Evolutionary conservation across 2,329 filamentous ascomycete species (phyloP), one percentile per base, ranked within the genome.

Genomic region (Xylariales sp.): DNA sequence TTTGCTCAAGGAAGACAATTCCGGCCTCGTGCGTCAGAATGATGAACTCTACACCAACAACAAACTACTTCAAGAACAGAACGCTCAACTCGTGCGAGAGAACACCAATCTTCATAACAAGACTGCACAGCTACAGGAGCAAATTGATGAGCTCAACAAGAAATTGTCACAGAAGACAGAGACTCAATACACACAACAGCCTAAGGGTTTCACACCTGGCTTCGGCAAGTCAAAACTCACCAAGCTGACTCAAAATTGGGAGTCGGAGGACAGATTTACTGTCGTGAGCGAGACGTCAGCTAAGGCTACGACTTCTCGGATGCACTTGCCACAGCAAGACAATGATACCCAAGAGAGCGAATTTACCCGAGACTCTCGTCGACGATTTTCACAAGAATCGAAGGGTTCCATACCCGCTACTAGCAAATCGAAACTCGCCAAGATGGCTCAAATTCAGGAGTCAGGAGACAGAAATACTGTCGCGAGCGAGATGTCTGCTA

Each of bases 21-120:
- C 82, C 41, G 84, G 83, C 70, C 81, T 87, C 28, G 85, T 85
- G 60, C 84, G 83, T 45, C 83, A 86, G 73, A 87, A 87, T 66
- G 84, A 87, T 57, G 84, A 83, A 68, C 86, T 86, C 72, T 87
- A 84, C 71, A 82, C 79, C 64, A 84, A 87, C 73, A 86, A 85
- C 78, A 75, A 75, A 48, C 60, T 67, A 52, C 71, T 77, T 14
- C 74, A 78, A 55, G 71, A 77, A 52, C 72, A 87, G 73, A 86
- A 86, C 69, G 79, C 81, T 30, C 79, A 78, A 60, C 86, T 84
- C 65, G 83, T 83, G 73, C 82, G 81, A 55, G 83, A 80, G 62
- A 76, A 83, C 34, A 81, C 81, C 28, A 80, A 82, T 41, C 75
- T 86, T n/a, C 80, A 83, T 53, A 80, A 82, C 7, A 80, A 86